These are phyloP conservation scores for Striga asiatica DNA, from an alignment of 257 asterid species.

Conservation along the genomic window DNA sequence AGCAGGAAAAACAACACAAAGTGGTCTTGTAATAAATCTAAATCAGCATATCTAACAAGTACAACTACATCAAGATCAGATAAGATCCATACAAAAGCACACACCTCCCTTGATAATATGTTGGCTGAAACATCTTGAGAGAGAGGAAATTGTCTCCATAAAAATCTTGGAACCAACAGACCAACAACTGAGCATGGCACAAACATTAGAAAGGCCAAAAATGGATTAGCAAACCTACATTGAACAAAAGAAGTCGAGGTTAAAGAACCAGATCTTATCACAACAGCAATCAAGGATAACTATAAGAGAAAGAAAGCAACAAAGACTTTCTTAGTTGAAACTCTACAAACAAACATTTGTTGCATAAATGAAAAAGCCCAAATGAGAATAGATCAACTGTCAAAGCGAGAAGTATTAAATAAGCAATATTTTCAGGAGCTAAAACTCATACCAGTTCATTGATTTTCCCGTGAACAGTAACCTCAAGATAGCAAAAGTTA, in stretches of 20 bases:
- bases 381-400: neutral
- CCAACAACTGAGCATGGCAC: constrained; percentile 88
- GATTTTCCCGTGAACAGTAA: constrained; percentile 58
- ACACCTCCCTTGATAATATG: constrained; percentile 52
- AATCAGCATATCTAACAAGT: neutral
- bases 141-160: constrained; percentile 59
- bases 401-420: constrained; percentile 5
- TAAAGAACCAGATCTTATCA: neutral
- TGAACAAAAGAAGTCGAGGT: constrained; percentile 10
- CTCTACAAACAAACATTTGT: neutral
- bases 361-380: neutral
- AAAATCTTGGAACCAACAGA: constrained; percentile 58
- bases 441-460: constrained; percentile 70
- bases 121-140: constrained; percentile 44
- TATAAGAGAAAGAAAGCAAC: constrained; percentile 3
- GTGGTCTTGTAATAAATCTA: constrained; percentile 14
- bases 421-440: constrained; percentile 16
- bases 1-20: neutral
- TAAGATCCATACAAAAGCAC: constrained; percentile 13
- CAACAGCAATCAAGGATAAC: constrained; percentile 1
- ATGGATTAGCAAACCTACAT: constrained; percentile 74
- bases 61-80: neutral
- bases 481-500: constrained; percentile 51
- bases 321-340: neutral
- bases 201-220: constrained; percentile 76